These are phyloP conservation scores for Capsella rubella DNA, from an alignment of 441 rosid genomes.

Conservation along the genomic window DNA sequence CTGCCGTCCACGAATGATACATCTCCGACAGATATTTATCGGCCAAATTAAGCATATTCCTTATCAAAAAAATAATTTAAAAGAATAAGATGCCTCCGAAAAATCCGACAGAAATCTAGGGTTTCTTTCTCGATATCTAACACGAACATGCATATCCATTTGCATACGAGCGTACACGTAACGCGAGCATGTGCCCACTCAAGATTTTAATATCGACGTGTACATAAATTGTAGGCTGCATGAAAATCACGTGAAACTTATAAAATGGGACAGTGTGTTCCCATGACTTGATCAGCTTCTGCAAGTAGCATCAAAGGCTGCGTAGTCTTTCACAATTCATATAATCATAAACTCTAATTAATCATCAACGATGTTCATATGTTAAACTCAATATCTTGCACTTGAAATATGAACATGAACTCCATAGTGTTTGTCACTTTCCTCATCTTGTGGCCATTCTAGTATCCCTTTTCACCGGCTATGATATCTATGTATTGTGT, in stretches of 20 bases:
- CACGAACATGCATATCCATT: slow-evolving; percentile 37
- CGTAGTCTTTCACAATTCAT: background rate
- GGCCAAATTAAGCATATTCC: too few relatives aligned
- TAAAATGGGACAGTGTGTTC: slow-evolving; percentile 32
- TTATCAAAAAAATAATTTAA: too few relatives aligned
- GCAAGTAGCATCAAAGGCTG: background rate
- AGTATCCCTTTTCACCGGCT: too few relatives aligned
- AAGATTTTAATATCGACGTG: slow-evolving; percentile 3
- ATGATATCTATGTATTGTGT: too few relatives aligned
- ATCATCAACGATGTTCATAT: too few relatives aligned
- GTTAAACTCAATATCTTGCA: too few relatives aligned
- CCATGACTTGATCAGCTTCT: slow-evolving; percentile 8
- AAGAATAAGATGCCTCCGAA: slow-evolving; percentile 3
- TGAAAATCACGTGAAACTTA: slow-evolving; percentile 40
- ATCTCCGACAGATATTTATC: too few relatives aligned
- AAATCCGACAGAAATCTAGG: slow-evolving; percentile 31
- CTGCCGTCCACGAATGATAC: too few relatives aligned
- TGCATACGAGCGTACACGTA: slow-evolving; percentile 34
- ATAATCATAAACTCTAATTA: background rate
- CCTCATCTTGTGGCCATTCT: background rate
- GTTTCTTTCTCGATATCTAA: slow-evolving; percentile 23
- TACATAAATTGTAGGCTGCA: slow-evolving; percentile 6
- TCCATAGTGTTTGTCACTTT: background rate
- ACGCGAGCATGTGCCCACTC: slow-evolving; percentile 1
- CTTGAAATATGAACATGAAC: background rate